These are phyloP conservation scores for Saccharomycopsis microspora DNA, from an alignment of 805 yeast genomes.

Conservation along the genomic window DNA sequence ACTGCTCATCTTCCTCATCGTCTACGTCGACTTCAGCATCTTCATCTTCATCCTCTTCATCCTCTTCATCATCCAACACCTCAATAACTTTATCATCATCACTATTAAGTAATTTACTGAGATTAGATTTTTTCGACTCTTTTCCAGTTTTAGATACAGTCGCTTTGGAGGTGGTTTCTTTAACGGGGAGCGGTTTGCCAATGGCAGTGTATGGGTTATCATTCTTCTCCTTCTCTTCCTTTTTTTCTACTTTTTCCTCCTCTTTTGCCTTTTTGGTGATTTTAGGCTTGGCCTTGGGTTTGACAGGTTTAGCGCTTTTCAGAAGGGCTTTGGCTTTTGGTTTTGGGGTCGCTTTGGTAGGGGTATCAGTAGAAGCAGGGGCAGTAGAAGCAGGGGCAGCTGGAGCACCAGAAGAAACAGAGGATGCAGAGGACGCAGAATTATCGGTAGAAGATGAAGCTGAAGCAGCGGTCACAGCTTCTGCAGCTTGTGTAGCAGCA, in stretches of 20 bases:
- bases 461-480: not conserved
- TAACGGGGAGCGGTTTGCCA: not conserved
- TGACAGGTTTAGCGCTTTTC: not conserved
- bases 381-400: not conserved
- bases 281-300: not conserved
- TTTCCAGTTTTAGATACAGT: not conserved
- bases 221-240: not conserved
- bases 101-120: constrained; percentile 7
- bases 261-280: not conserved
- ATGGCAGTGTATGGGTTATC: not conserved
- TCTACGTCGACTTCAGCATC: constrained; percentile 13
- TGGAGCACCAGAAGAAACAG: not conserved
- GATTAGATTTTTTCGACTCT: constrained; percentile 1
- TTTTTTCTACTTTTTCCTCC: not conserved
- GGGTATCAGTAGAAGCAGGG: not conserved
- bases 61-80: constrained; percentile 8
- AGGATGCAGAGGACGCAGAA: not conserved
- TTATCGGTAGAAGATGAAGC: not conserved
- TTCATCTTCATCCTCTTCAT: constrained; percentile 14
- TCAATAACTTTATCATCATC: constrained; percentile 12
- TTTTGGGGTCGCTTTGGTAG: not conserved
- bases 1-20: constrained; percentile 10
- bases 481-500: not conserved
- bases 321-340: not conserved
- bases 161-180: not conserved